Base-by-base conservation (phyloP, 805 yeast genomes). In the Cyberlindnera saturnus region DNA sequence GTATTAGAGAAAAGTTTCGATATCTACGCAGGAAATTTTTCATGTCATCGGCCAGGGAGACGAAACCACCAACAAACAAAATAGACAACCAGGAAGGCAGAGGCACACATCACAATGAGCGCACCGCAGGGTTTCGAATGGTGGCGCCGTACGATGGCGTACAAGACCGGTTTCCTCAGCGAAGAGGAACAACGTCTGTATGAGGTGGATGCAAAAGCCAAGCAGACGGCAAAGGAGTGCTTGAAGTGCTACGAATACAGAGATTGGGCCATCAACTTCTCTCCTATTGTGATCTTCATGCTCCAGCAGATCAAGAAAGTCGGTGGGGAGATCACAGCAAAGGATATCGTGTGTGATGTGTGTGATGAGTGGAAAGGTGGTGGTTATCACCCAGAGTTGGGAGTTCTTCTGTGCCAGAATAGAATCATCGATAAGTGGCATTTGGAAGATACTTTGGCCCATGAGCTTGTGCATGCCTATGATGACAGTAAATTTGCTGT, bases 391-490 rank as follows among this genome's bases (percentile, higher is more conserved):
- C 97, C 98, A 0, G 85, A 87, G 32, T 61, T 78, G 35, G 99
- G 99, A 2, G 81, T 93, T 20, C 69, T 89, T 45, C 64, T 93
- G 6, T 93, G 99, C 64, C 88, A 90, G 48, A 90, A 93, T 62
- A 73, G 89, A 64, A 61, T 65, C 31, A 51, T 55, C 18, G 80
- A 81, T 59, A 81, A 81, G 58, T 79, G 83, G 75, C 95, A 87
- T 55, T 64, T 89, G 45, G 97, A 91, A 59, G 98, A 93, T 57
- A 86, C 95, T 0, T 65, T 93, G 49, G 75, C 97, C 2, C 99
- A 93, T 60, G 99, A 93, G 60, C 70, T 93, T 61, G 80, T 93
- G 30, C 99, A 93, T 63, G 93, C 89, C 48, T 93, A 87, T 63
- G 99, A 93, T 64, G 82, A 89, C 57, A 69, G 86, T 50, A 83